These are phyloP conservation scores for Pichia paraexigua DNA, from an alignment of 805 yeast species.

Conservation along the genomic window DNA sequence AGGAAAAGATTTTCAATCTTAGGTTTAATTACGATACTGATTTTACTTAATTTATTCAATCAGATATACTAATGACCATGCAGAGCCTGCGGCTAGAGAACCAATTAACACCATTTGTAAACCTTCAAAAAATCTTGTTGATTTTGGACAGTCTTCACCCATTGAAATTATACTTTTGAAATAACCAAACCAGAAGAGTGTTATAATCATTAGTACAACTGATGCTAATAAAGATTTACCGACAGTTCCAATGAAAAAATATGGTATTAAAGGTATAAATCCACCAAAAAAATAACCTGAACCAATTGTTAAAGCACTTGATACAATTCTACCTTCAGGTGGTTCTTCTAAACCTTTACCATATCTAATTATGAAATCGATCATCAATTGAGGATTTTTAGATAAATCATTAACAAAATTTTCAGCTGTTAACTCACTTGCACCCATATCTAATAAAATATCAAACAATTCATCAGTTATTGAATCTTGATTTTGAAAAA, in stretches of 20 bases:
- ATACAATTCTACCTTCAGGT: slow-evolving; percentile 80
- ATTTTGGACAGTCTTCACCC: slow-evolving; percentile 62
- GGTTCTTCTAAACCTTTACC: slow-evolving; percentile 96
- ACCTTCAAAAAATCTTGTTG: slow-evolving; percentile 67
- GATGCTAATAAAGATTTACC: slow-evolving; percentile 69
- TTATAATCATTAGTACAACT: slow-evolving; percentile 72
- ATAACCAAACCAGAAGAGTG: slow-evolving; percentile 82
- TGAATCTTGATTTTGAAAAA: slow-evolving; percentile 55
- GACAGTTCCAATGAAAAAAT: slow-evolving; percentile 74
- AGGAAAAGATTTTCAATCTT: not conserved
- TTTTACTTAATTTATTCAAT: slow-evolving; percentile 40
- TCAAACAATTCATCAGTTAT: slow-evolving; percentile 77
- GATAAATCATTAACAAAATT: slow-evolving; percentile 74
- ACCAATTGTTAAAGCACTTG: slow-evolving; percentile 87
- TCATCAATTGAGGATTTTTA: slow-evolving; percentile 65
- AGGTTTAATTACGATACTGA: too few species aligned
- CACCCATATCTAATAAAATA: slow-evolving; percentile 66
- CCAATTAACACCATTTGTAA: slow-evolving; percentile 91
- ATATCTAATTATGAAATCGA: slow-evolving; percentile 78
- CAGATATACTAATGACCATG: slow-evolving; percentile 82
- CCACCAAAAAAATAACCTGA: slow-evolving; percentile 87
- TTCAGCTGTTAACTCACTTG: slow-evolving; percentile 63
- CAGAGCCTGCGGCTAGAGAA: slow-evolving; percentile 95
- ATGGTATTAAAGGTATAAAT: slow-evolving; percentile 82
- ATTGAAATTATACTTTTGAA: slow-evolving; percentile 77